Conservation (phyloP, 2,329 filamentous ascomycete species). For the Fonsecaea pugnacius region DNA sequence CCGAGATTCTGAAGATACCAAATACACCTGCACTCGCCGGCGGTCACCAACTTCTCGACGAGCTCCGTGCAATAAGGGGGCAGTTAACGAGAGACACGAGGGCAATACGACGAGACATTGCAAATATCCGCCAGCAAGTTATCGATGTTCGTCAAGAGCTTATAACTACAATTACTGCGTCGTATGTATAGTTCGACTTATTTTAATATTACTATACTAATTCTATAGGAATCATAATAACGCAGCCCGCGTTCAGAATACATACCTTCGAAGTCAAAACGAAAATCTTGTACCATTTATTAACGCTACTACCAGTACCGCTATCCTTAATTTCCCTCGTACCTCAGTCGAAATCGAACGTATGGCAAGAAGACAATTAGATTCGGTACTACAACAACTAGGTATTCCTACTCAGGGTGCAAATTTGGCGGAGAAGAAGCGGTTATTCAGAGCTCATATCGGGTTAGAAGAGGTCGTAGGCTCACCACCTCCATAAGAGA, state of each 20-base stretch:
- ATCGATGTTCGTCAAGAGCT: conserved; percentile 27
- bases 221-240: conserved; percentile 30
- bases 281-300: conserved; percentile 23
- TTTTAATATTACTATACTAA: conserved; percentile 29
- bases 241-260: conserved; percentile 27
- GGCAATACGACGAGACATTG: conserved; percentile 24
- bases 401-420: conserved; percentile 20
- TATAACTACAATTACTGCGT: conserved; percentile 23
- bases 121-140: too few species aligned
- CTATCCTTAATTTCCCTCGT: conserved; percentile 22
- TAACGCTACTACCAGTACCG: conserved; percentile 16
- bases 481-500: conserved; percentile 11
- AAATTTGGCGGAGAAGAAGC: conserved; percentile 26
- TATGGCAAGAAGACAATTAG: conserved; percentile 21
- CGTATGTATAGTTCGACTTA: conserved; percentile 25
- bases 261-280: conserved; percentile 25
- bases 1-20: conserved; percentile 21
- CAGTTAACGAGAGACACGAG: conserved; percentile 28
- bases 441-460: conserved; percentile 25
- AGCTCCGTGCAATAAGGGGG: conserved; percentile 29
- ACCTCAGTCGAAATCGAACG: conserved; percentile 20
- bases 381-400: conserved; percentile 24
- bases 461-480: conserved; percentile 26
- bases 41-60: conserved; percentile 26
- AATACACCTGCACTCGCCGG: conserved; percentile 25